A percentile compares a stretch with the other conserved stretches of the same genome.
These are phyloP conservation scores for Aspergillus ruber DNA, from an alignment of 2,329 filamentous ascomycete genomes.

Conservation along the genomic window DNA sequence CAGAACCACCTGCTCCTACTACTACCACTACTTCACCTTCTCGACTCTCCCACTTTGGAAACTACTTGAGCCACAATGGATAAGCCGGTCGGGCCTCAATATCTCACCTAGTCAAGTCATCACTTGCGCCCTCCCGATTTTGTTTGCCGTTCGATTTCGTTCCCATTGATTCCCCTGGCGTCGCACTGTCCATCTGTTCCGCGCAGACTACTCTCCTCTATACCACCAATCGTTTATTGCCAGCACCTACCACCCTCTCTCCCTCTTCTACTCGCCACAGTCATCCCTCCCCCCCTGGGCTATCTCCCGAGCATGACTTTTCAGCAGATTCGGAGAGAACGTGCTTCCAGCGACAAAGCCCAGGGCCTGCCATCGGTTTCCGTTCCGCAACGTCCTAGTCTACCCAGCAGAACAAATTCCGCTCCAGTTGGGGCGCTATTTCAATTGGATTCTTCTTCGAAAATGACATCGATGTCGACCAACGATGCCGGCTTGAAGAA, in stretches of 20 bases:
- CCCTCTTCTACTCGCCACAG: background rate
- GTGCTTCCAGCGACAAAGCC: slow-evolving; percentile 27
- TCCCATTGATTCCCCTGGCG: slow-evolving; percentile 4
- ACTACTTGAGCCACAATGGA: slow-evolving; percentile 25
- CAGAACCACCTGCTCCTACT: background rate
- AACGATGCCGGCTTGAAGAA: slow-evolving; percentile 13
- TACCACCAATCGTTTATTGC: background rate
- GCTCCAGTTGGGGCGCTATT: slow-evolving; percentile 26
- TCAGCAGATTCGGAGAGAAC: slow-evolving; percentile 22
- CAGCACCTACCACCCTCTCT: background rate
- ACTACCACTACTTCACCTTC: background rate
- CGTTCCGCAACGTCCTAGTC: slow-evolving; percentile 23
- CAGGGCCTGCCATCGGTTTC: slow-evolving; percentile 14
- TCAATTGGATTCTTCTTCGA: slow-evolving; percentile 15
- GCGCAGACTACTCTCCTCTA: slow-evolving; percentile 2
- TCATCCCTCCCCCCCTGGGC: background rate
- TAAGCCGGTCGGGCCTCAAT: slow-evolving; percentile 20
- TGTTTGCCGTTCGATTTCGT: slow-evolving; percentile 10
- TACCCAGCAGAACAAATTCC: slow-evolving; percentile 29
- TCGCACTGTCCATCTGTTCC: slow-evolving; percentile 8
- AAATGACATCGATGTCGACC: slow-evolving; percentile 6
- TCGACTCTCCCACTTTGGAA: background rate
- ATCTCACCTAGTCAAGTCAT: slow-evolving; percentile 22
- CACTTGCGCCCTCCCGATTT: slow-evolving; percentile 15
- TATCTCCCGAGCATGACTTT: slow-evolving; percentile 17